These are phyloP conservation scores for Platismatia glauca DNA, from an alignment of 495 filamentous ascomycete species.

Conservation along the genomic window DNA sequence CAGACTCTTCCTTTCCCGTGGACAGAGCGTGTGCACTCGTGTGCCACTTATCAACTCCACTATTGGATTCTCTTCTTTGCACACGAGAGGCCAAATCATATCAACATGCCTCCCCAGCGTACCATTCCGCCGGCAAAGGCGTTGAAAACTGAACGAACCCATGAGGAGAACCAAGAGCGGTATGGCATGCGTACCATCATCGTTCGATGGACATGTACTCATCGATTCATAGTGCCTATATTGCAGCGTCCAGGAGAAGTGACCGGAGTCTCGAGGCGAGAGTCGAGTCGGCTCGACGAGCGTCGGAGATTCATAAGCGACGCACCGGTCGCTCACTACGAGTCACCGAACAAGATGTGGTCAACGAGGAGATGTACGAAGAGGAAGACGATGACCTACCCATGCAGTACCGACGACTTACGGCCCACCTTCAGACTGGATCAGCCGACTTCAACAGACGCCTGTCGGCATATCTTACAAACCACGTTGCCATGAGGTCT, in stretches of 20 bases:
- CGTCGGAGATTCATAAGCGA: constrained; percentile 82
- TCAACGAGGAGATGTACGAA: constrained; percentile 95
- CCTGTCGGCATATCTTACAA: constrained; percentile 50
- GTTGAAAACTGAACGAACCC: constrained; percentile 59
- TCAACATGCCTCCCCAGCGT: constrained; percentile 37
- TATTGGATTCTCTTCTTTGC: not conserved
- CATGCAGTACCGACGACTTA: constrained; percentile 44
- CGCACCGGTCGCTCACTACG: constrained; percentile 77
- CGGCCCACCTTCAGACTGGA: constrained; percentile 44
- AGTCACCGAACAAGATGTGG: constrained; percentile 79
- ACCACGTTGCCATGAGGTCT: constrained; percentile 48
- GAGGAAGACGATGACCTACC: constrained; percentile 69
- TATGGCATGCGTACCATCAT: constrained; percentile 28
- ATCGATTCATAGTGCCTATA: constrained; percentile 60
- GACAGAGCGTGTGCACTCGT: not conserved
- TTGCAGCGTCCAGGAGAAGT: constrained; percentile 84
- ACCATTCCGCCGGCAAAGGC: constrained; percentile 37
- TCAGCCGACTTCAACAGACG: constrained; percentile 49
- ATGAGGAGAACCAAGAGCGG: constrained; percentile 90
- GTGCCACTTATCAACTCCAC: not conserved
- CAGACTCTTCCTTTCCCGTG: not conserved
- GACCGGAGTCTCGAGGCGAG: constrained; percentile 86
- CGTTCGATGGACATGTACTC: constrained; percentile 6
- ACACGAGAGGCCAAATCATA: not conserved
- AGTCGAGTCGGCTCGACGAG: constrained; percentile 76